Percentiles rank a stretch among this genome's conserved stretches.
These are phyloP conservation scores for Candida frijolesensis DNA, from an alignment of 1,139 yeast species.

Conservation along the genomic window DNA sequence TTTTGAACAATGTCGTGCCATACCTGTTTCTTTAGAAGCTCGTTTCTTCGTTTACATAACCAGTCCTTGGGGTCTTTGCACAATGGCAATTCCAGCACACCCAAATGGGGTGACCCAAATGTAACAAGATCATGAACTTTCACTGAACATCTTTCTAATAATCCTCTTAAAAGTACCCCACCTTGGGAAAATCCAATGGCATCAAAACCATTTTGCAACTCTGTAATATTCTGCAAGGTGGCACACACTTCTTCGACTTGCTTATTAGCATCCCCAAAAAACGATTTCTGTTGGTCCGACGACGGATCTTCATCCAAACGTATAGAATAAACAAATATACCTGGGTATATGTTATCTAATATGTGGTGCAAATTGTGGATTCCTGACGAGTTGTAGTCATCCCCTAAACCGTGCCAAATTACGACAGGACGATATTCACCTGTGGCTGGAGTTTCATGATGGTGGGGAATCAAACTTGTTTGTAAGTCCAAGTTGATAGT, in stretches of 20 bases:
- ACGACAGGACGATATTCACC: constrained; percentile 52
- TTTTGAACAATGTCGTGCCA: constrained; percentile 63
- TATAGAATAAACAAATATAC: constrained; percentile 54
- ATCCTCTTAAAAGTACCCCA: constrained; percentile 69
- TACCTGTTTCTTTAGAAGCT: constrained; percentile 57
- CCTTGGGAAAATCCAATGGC: constrained; percentile 86
- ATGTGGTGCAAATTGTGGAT: constrained; percentile 50
- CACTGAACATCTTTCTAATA: constrained; percentile 58
- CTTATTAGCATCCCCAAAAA: constrained; percentile 62
- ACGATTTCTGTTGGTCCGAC: constrained; percentile 54
- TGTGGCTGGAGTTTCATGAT: not conserved
- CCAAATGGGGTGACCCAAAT: constrained; percentile 84
- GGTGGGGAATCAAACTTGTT: not conserved
- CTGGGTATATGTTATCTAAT: constrained; percentile 51
- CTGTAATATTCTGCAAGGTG: constrained; percentile 39
- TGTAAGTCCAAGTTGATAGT: not conserved
- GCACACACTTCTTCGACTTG: constrained; percentile 41
- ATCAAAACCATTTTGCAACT: constrained; percentile 58
- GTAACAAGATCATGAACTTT: constrained; percentile 60
- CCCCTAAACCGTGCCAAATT: constrained; percentile 87
- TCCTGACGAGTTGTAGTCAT: constrained; percentile 65
- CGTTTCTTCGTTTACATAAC: constrained; percentile 61
- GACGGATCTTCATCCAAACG: constrained; percentile 50
- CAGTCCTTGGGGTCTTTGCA: constrained; percentile 58
- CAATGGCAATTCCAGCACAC: constrained; percentile 68